These are phyloP conservation scores for Cystofilobasidium ferigula DNA, from an alignment of 768 basidiomycete species.

Conservation along the genomic window DNA sequence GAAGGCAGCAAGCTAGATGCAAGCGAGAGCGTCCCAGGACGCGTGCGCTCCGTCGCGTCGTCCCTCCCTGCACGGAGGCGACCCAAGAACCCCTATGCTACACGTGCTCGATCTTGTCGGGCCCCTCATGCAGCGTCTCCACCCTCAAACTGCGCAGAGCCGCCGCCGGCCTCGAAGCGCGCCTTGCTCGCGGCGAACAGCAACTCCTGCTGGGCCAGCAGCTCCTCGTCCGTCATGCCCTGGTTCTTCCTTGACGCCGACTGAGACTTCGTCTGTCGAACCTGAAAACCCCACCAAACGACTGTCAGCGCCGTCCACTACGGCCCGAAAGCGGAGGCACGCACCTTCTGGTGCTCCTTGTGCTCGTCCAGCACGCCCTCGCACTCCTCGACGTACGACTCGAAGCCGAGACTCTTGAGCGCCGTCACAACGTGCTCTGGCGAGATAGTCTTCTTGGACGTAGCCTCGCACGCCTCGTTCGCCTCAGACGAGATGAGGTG, in stretches of 20 bases:
- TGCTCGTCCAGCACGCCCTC: slow-evolving; percentile 90
- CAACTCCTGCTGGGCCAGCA: slow-evolving; percentile 73
- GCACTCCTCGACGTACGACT: slow-evolving; percentile 77
- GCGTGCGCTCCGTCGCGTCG: background rate
- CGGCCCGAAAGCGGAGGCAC: slow-evolving; percentile 27
- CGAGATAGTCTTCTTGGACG: slow-evolving; percentile 96
- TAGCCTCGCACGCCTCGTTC: slow-evolving; percentile 94
- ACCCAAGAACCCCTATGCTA: background rate
- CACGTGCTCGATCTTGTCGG: background rate
- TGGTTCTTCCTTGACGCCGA: slow-evolving; percentile 69
- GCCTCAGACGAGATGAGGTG: slow-evolving; percentile 94
- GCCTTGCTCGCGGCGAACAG: slow-evolving; percentile 80
- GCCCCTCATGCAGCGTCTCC: background rate
- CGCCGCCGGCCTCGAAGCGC: slow-evolving; percentile 34
- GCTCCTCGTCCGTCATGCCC: slow-evolving; percentile 82
- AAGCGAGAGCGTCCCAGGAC: too few relatives aligned
- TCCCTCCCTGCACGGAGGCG: background rate
- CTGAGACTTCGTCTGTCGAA: slow-evolving; percentile 73
- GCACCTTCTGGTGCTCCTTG: slow-evolving; percentile 86
- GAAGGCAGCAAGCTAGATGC: too few relatives aligned
- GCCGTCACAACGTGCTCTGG: slow-evolving; percentile 93
- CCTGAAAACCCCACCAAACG: slow-evolving; percentile 47
- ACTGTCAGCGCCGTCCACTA: background rate
- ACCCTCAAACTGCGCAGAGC: background rate
- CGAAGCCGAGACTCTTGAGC: slow-evolving; percentile 87